Conservation (phyloP, 2,329 filamentous ascomycete species). For the Ascochyta clinopodiicola region DNA sequence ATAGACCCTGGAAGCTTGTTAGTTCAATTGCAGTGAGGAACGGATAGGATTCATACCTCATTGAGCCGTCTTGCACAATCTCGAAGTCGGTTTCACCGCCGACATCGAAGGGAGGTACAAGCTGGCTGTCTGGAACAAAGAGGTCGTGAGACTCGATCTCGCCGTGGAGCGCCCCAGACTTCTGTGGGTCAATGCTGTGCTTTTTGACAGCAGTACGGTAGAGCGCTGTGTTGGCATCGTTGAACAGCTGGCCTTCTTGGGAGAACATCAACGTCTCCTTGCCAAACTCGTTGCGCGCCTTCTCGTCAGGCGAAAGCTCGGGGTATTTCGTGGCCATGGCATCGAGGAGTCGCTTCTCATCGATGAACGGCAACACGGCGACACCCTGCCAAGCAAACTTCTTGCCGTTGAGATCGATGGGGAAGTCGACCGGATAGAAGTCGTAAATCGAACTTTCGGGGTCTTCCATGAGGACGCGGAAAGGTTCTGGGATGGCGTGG, state of each 20-base stretch:
- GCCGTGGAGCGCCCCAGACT: constrained; percentile 80
- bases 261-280: constrained; percentile 84
- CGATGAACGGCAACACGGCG: constrained; percentile 92
- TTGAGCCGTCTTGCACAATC: constrained; percentile 67
- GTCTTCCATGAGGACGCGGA: constrained; percentile 89
- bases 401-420: constrained; percentile 93
- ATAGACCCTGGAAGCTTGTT: constrained; percentile 66
- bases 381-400: constrained; percentile 99
- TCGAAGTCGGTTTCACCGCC: constrained; percentile 50
- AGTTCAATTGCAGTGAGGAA: constrained; percentile 33
- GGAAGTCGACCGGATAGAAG: constrained; percentile 95
- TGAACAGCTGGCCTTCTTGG: constrained; percentile 83
- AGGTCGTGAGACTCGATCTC: constrained; percentile 80
- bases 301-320: constrained; percentile 76
- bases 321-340: constrained; percentile 87
- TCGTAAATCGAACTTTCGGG: constrained; percentile 91
- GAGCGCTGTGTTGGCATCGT: constrained; percentile 82
- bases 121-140: constrained; percentile 82
- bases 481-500: constrained; percentile 85
- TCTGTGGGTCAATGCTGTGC: constrained; percentile 75
- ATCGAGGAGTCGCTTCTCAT: constrained; percentile 81
- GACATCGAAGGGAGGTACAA: constrained; percentile 78
- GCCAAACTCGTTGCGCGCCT: constrained; percentile 78
- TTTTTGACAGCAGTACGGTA: constrained; percentile 77
- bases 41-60: constrained; percentile 67